Conservation (phyloP, 2,329 filamentous ascomycete genomes). For the Pyrenochaeta sp. region DNA sequence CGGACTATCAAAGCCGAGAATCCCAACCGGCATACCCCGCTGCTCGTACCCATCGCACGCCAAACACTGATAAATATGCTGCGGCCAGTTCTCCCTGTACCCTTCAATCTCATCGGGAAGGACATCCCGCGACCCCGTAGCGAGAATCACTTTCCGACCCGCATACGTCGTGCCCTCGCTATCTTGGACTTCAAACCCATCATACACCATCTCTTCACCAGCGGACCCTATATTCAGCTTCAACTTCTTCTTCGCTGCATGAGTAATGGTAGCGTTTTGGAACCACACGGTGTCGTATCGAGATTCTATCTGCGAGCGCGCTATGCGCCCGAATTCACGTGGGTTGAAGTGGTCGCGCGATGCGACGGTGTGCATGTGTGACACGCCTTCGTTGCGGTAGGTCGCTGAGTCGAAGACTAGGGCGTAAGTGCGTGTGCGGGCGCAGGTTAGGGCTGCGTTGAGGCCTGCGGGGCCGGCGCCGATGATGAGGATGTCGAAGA, state of each 20-base stretch:
- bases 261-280: conserved; percentile 32
- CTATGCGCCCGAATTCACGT: conserved; percentile 37
- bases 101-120: conserved; percentile 59
- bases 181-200: conserved; percentile 54
- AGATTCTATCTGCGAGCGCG: conserved; percentile 45
- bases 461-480: conserved; percentile 59
- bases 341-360: conserved; percentile 41
- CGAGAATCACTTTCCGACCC: conserved; percentile 65
- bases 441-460: conserved; percentile 50
- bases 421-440: conserved; percentile 50
- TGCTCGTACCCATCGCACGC: conserved; percentile 70
- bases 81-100: conserved; percentile 63
- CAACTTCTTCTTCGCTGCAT: conserved; percentile 27
- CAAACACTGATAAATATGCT: conserved; percentile 63
- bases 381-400: conserved; percentile 55
- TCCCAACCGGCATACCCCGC: conserved; percentile 50
- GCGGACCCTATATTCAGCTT: conserved; percentile 9
- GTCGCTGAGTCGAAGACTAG: conserved; percentile 54
- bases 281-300: conserved; percentile 50
- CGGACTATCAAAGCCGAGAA: conserved; percentile 34
- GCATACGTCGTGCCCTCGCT: conserved; percentile 53
- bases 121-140: conserved; percentile 62
- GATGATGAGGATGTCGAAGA: conserved; percentile 42
- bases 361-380: conserved; percentile 56
- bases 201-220: conserved; percentile 17